Base-by-base conservation (phyloP, 2,329 filamentous ascomycete genomes). In the Monosporascus cannonballus region DNA sequence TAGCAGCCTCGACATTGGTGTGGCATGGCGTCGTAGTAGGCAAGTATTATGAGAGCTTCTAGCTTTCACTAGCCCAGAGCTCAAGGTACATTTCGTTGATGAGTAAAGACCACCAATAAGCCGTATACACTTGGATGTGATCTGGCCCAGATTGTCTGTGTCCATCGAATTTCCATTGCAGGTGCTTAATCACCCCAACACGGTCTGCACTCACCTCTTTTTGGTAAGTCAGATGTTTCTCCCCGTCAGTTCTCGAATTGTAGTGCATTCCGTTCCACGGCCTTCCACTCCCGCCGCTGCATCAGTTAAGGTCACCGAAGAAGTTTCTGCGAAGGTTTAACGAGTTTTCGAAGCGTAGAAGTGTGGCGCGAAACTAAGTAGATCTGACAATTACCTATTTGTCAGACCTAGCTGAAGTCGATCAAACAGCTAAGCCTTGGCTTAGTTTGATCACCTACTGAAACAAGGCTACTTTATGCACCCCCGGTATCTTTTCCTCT, bases 151-250 rank as follows among this genome's bases (percentile, higher is more conserved):
- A 14, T 14, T 47, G 8, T n/a, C 39, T 27, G 17, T 50, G 51
- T 49, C 39, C 50, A 46, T 58, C 56, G 5, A 58, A 22, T n/a
- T 52, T 25, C 25, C 24, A 50, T 25, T 56, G 54, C 20, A 58
- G 17, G 30, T 51, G 50, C 41, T 54, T 44, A n/a, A 58, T 52
- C 8, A 49, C 47, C 36, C 44, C 6, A 7, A 20, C 30, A 41
- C 49, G 56, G n/a, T 51, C 52, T 25, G 54, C 48, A 9, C 18
- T 22, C 24, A 49, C 50, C 22, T 27, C 44, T 5, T 24, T 50
- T 18, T 18, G 52, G 53, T 17, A 58, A 36, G 44, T 49, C 51
- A 3, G 47, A 41, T 42, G 50, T 49, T 27, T 51, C 50, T 42
- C 14, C 36, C 11, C 24, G 56, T 47, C 5, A 58, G 24, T 42